phyloP scores from a whole-genome alignment of 768 basidiomycete species.

The Trametes coccinea region DNA sequence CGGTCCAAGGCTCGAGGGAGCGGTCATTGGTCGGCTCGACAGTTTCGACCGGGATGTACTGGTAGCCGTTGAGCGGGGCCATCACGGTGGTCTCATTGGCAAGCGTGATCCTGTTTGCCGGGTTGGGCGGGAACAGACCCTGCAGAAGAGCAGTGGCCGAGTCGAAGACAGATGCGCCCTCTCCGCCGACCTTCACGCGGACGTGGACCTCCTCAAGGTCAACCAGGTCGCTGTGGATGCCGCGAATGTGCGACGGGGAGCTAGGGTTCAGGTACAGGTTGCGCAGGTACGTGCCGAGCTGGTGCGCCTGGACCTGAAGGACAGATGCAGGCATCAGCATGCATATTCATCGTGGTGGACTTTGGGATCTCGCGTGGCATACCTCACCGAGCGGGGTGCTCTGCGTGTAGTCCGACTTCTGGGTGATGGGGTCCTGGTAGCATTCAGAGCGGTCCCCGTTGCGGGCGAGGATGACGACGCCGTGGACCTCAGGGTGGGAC shows the following conservation, averaged over 20 bases:
- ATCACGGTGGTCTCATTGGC: constrained; percentile 75
- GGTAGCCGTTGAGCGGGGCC: constrained; percentile 73
- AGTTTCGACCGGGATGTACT: constrained; percentile 91
- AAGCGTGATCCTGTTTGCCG: constrained; percentile 67
- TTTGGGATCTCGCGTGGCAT: background rate
- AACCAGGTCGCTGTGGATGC: constrained; percentile 66
- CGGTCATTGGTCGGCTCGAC: constrained; percentile 83
- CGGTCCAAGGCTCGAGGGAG: constrained; percentile 79
- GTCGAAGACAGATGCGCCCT: constrained; percentile 86
- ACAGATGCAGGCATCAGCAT: background rate
- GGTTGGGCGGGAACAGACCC: constrained; percentile 83
- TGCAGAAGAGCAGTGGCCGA: constrained; percentile 83
- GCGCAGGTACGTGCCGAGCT: constrained; percentile 63
- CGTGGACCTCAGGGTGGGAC: constrained; percentile 59
- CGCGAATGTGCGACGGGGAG: constrained; percentile 70
- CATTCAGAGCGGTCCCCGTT: constrained; percentile 74
- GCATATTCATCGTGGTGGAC: background rate
- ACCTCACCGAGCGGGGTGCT: constrained; percentile 79
- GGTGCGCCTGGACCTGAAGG: constrained; percentile 62
- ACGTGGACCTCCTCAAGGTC: constrained; percentile 73
- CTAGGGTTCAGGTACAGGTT: constrained; percentile 62
- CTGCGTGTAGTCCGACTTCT: constrained; percentile 60
- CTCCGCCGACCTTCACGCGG: constrained; percentile 80
- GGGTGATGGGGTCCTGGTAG: constrained; percentile 71
- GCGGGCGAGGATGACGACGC: constrained; percentile 75